Base-by-base conservation (phyloP, 805 yeast genomes). In the Wickerhamiella shivajii region DNA sequence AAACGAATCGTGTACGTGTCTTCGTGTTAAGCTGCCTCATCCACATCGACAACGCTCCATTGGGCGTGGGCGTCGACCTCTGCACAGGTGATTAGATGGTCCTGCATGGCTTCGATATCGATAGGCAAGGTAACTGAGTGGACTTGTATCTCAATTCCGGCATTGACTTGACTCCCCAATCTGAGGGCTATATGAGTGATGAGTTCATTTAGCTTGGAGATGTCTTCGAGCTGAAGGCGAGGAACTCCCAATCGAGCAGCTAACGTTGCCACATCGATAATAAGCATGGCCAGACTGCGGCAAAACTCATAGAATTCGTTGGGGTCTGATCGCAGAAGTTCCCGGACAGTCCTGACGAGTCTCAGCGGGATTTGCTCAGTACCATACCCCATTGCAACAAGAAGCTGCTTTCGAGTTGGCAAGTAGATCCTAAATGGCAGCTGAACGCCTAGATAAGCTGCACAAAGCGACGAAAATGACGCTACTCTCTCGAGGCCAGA, bases 31-130 rank as follows among this genome's bases (percentile, higher is more conserved):
- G n/a, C n/a, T n/a, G n/a, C n/a, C 18, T 24, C 27, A 9, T 13
- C 18, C 17, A 39, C 39, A 16, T 45, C 50, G 11, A 52, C 42
- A 10, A 51, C 36, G 33, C 48, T 50, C 60, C 60, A 55, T 33
- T 55, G 58, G 8, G 50, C 55, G 33, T 54, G 50, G 24, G 53
- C 39, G 27, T 48, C 58, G 16, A 50, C 37, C 23, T 45, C 49
- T 16, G 45, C 42, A 15, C 33, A 31, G 6, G 45, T 43, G 28
- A 47, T 44, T 20, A 47, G 26, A 24, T 43, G 40, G 36, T 46
- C 49, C 31, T 47, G 50, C 23, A 47, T 18, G 22, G 44, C 19
- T 15, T 47, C 51, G 12, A 45, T 24, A 24, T 47, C 51, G 7
- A 36, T 30, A 9, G 19, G 34, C n/a, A 37, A 34, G 7, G 29